Conservation (phyloP, 164 flowering plant genomes). For the Vitis cinerea region DNA sequence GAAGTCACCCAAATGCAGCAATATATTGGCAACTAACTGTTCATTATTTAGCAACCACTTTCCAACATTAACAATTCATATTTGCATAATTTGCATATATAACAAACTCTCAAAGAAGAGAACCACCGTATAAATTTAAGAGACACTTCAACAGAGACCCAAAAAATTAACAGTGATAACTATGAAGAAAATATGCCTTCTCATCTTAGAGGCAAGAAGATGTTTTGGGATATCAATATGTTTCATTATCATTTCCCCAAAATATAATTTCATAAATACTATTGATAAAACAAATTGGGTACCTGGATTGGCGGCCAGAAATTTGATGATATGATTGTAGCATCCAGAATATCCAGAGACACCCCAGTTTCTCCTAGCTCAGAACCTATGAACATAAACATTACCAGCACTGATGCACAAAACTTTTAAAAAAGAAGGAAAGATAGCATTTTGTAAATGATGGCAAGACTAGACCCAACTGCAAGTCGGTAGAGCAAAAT, state of each 20-base stretch:
- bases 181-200: not conserved
- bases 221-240: not conserved
- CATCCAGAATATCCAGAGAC: slow-evolving; percentile 65
- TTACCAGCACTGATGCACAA: no score
- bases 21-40: no score
- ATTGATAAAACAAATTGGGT: not conserved
- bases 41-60: no score
- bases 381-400: slow-evolving; percentile 23
- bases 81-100: no score
- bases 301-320: slow-evolving; percentile 99
- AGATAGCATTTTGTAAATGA: not conserved
- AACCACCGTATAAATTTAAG: no score
- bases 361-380: slow-evolving; percentile 38
- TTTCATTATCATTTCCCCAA: not conserved
- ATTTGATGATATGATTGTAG: slow-evolving; percentile 91
- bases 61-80: no score
- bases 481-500: not conserved
- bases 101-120: no score
- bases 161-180: not conserved
- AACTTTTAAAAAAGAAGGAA: no score
- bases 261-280: not conserved
- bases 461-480: slow-evolving; percentile 1
- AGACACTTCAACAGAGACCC: not conserved
- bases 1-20: no score
- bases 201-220: not conserved